Percentiles rank a stretch among this genome's conserved stretches.
Evolutionary conservation across 441 rosid genomes (phyloP).

Genomic region (Manihot esculenta): DNA sequence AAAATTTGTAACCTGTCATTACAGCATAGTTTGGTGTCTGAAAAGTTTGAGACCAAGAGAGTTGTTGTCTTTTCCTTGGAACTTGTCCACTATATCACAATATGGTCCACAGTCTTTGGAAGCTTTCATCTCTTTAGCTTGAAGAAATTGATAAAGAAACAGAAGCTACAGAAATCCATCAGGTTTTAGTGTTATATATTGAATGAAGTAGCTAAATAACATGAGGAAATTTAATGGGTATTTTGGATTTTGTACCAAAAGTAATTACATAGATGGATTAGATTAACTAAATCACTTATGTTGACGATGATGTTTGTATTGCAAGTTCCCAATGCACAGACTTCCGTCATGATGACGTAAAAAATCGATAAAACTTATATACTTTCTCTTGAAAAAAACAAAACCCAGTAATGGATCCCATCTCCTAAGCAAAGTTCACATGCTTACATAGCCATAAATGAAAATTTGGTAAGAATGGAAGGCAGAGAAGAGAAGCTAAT

Average conservation of each 20-base stretch:
- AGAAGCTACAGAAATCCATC: too few species aligned
- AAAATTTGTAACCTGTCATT: constrained; percentile 13
- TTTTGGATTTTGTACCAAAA: too few species aligned
- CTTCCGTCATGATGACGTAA: constrained; percentile 27
- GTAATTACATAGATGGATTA: too few species aligned
- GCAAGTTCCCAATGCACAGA: not conserved
- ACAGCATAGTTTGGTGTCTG: constrained; percentile 30
- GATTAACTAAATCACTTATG: too few species aligned
- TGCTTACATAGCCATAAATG: constrained; percentile 12
- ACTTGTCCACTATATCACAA: not conserved
- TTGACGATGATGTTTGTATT: not conserved
- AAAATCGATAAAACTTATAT: too few species aligned
- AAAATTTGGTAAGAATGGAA: not conserved
- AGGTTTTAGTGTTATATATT: too few species aligned
- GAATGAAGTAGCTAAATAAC: too few species aligned
- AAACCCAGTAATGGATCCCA: not conserved
- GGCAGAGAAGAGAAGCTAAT: too few species aligned
- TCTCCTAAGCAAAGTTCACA: not conserved
- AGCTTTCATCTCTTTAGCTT: not conserved
- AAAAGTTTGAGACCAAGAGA: constrained; percentile 40
- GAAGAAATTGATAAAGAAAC: not conserved
- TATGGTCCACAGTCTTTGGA: constrained; percentile 7
- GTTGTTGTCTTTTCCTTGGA: constrained; percentile 25
- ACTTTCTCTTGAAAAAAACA: too few species aligned
- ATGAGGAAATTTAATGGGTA: too few species aligned